Conservation (phyloP, 2,329 filamentous ascomycete species). For the Stemphylium lycopersici region DNA sequence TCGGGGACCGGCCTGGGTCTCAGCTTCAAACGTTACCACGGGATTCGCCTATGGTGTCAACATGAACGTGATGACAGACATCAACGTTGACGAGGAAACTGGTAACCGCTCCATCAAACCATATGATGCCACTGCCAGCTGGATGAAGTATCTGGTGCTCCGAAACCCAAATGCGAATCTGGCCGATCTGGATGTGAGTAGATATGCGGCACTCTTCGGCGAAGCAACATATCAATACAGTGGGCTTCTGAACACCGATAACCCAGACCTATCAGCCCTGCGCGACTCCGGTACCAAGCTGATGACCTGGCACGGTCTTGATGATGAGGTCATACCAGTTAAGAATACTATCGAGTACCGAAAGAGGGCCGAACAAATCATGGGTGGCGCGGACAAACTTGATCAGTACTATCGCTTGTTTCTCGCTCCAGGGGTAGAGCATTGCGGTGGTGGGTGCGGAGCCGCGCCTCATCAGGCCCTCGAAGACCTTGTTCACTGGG, state of each 20-base stretch:
- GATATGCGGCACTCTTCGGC: conserved; percentile 24
- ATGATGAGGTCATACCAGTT: conserved; percentile 33
- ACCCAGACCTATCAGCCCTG: conserved; percentile 33
- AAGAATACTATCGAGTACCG: conserved; percentile 35
- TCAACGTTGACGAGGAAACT: conserved; percentile 18
- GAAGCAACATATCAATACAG: conserved; percentile 28
- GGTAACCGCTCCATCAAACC: conserved; percentile 26
- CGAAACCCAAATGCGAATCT: conserved; percentile 21
- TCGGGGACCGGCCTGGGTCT: conserved; percentile 23
- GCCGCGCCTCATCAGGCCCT: conserved; percentile 29
- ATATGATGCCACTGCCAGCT: conserved; percentile 23
- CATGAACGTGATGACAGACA: conserved; percentile 20
- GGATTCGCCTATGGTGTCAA: conserved; percentile 23
- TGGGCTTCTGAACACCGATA: conserved; percentile 28
- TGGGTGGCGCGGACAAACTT: conserved; percentile 32
- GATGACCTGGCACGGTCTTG: conserved; percentile 37
- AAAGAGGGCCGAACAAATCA: conserved; percentile 27
- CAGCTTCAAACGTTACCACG: conserved; percentile 11
- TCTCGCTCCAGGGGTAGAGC: conserved; percentile 36
- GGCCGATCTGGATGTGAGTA: conserved; percentile 19
- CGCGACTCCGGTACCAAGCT: conserved; percentile 33
- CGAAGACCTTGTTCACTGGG: conserved; percentile 34
- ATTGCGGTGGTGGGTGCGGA: conserved; percentile 31
- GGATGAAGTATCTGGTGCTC: conserved; percentile 25
- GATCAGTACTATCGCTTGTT: conserved; percentile 42